phyloP scores from a whole-genome alignment of 805 yeast genomes.

The Candida maris region DNA sequence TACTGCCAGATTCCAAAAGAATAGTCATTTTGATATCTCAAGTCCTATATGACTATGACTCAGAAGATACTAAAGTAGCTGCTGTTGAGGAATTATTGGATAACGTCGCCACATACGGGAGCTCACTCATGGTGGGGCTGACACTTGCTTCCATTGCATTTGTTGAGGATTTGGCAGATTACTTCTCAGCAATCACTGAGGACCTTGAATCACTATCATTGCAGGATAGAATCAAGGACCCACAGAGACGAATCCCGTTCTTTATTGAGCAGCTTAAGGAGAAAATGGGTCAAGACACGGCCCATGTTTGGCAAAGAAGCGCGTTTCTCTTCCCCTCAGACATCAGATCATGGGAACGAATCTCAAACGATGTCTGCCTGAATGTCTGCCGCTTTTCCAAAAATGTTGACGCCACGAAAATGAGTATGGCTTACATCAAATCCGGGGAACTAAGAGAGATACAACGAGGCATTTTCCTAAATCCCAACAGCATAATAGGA shows the following conservation, averaged over 20 bases:
- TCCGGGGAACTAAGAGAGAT: conserved; percentile 48
- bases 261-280: conserved; percentile 50
- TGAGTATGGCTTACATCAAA: conserved; percentile 50
- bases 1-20: conserved; percentile 55
- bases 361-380: conserved; percentile 54
- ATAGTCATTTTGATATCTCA: conserved; percentile 75
- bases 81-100: conserved; percentile 80
- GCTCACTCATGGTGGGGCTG: conserved; percentile 62
- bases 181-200: conserved; percentile 56
- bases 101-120: conserved; percentile 59
- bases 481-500: conserved; percentile 48
- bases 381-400: conserved; percentile 52
- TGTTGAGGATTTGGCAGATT: conserved; percentile 54
- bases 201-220: conserved; percentile 57
- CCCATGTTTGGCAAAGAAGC: conserved; percentile 57
- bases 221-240: conserved; percentile 43
- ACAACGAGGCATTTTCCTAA: conserved; percentile 65
- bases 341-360: conserved; percentile 62
- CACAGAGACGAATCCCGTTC: conserved; percentile 52
- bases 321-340: conserved; percentile 76
- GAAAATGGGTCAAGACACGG: conserved; percentile 30
- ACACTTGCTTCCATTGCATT: conserved; percentile 79
- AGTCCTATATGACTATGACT: conserved; percentile 71
- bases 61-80: conserved; percentile 72
- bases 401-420: conserved; percentile 45